Conservation (phyloP, 345 rosid species). For the Jatropha curcas region DNA sequence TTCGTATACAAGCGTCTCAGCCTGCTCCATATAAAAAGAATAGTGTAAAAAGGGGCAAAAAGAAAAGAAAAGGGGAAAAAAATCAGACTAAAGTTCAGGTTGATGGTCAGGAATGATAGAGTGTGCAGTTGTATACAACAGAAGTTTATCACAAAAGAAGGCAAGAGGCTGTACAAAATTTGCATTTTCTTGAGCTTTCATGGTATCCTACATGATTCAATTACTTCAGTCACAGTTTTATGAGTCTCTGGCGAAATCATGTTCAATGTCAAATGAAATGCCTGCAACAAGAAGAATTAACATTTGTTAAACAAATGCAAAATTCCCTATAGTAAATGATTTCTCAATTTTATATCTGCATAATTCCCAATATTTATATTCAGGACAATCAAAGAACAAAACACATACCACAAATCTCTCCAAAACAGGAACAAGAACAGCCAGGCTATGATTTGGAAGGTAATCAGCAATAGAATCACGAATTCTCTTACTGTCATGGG, state of each 20-base stretch:
- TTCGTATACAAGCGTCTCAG: slow-evolving; percentile 26
- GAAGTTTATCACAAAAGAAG: slow-evolving; percentile 20
- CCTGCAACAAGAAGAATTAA: slow-evolving; percentile 38
- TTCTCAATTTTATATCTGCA: background rate
- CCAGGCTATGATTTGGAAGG: slow-evolving; percentile 69
- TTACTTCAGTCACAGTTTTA: slow-evolving; percentile 86
- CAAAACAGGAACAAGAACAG: slow-evolving; percentile 81
- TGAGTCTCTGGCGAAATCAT: slow-evolving; percentile 97
- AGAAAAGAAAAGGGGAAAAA: slow-evolving; percentile 3
- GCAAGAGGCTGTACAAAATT: slow-evolving; percentile 53
- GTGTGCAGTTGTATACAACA: slow-evolving; percentile 23
- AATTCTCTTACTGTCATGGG: slow-evolving; percentile 59
- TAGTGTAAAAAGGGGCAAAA: slow-evolving; percentile 5
- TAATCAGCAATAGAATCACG: slow-evolving; percentile 72
- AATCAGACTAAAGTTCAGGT: slow-evolving; percentile 27
- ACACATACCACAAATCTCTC: slow-evolving; percentile 96
- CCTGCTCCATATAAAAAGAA: slow-evolving; percentile 34
- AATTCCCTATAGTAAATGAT: background rate
- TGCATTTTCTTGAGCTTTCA: slow-evolving; percentile 24
- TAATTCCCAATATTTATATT: too few species aligned
- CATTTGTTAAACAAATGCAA: background rate
- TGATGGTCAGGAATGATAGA: slow-evolving; percentile 14
- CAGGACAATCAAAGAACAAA: slow-evolving; percentile 3
- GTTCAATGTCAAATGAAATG: slow-evolving; percentile 81
- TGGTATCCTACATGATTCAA: slow-evolving; percentile 75